Percentiles rank a stretch among this genome's conserved stretches.
Evolutionary conservation across 345 rosid species (phyloP).

Genomic region (Schrenkiella parvula): DNA sequence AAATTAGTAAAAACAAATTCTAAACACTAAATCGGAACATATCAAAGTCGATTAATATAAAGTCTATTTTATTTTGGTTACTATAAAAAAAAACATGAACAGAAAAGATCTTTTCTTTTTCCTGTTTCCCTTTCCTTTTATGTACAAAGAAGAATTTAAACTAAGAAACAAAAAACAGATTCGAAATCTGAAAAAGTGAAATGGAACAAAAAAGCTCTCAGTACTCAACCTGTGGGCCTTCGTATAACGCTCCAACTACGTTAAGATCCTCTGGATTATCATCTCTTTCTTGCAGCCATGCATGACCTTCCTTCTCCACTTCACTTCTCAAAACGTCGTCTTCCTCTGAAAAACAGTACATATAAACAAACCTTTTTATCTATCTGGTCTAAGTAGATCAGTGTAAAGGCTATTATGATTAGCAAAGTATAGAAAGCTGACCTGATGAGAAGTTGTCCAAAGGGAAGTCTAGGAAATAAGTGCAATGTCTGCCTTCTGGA

Average conservation of each 20-base stretch:
- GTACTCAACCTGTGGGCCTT: constrained; percentile 48
- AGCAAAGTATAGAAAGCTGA: background rate
- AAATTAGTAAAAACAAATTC: background rate
- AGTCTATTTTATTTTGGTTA: constrained; percentile 13
- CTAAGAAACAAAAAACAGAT: background rate
- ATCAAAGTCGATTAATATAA: background rate
- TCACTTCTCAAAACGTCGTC: constrained; percentile 43
- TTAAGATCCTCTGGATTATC: constrained; percentile 49
- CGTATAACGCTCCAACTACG: constrained; percentile 47
- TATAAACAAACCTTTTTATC: background rate
- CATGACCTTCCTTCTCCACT: constrained; percentile 49
- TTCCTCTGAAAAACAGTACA: constrained; percentile 29
- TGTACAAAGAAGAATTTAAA: constrained; percentile 46
- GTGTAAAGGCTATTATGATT: background rate
- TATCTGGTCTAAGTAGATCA: background rate
- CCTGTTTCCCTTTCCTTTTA: constrained; percentile 19
- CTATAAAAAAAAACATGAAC: background rate
- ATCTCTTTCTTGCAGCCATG: constrained; percentile 76
- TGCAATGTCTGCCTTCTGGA: constrained; percentile 77
- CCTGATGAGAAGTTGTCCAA: constrained; percentile 34
- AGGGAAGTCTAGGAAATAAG: constrained; percentile 63
- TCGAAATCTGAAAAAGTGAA: background rate
- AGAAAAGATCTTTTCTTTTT: background rate
- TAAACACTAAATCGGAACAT: background rate
- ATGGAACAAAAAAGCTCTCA: background rate